A percentile compares a stretch with the other conserved stretches of the same genome.
Evolutionary conservation across 1,139 yeast genomes (phyloP).

Genomic region (Scheffersomyces titani): DNA sequence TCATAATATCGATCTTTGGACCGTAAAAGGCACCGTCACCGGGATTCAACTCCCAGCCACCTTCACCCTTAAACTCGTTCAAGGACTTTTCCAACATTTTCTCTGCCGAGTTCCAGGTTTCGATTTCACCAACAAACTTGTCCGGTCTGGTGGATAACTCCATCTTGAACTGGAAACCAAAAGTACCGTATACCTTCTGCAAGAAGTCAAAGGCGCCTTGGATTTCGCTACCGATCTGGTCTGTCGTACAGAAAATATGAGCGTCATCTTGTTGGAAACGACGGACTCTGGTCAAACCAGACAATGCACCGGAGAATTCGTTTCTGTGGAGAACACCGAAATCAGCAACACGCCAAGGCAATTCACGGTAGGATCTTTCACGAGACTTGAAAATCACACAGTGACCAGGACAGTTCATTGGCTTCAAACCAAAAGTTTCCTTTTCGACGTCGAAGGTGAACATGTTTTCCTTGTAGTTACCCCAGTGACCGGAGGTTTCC

Average conservation of each 20-base stretch:
- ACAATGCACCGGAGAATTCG: slow-evolving; percentile 84
- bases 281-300: slow-evolving; percentile 92
- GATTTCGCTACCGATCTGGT: slow-evolving; percentile 84
- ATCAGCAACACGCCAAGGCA: slow-evolving; percentile 96
- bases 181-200: slow-evolving; percentile 74
- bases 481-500: slow-evolving; percentile 99
- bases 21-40: slow-evolving; percentile 99
- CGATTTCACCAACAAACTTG: slow-evolving; percentile 80
- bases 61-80: slow-evolving; percentile 66
- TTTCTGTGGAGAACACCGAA: slow-evolving; percentile 95
- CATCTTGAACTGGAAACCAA: slow-evolving; percentile 88
- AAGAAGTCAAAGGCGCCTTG: slow-evolving; percentile 78
- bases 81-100: slow-evolving; percentile 71
- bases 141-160: slow-evolving; percentile 94
- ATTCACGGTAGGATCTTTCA: slow-evolving; percentile 89
- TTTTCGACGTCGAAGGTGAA: slow-evolving; percentile 94
- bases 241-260: slow-evolving; percentile 90
- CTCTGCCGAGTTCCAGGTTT: slow-evolving; percentile 91
- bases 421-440: slow-evolving; percentile 85
- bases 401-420: slow-evolving; percentile 99
- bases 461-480: slow-evolving; percentile 94
- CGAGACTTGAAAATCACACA: slow-evolving; percentile 84
- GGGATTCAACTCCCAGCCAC: slow-evolving; percentile 86
- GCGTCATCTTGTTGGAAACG: slow-evolving; percentile 99
- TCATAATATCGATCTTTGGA: slow-evolving; percentile 94